Percentiles rank a stretch among this genome's conserved stretches.
phyloP scores from a whole-genome alignment of 768 basidiomycete genomes.

The Gloeopeniophorella convolvens region DNA sequence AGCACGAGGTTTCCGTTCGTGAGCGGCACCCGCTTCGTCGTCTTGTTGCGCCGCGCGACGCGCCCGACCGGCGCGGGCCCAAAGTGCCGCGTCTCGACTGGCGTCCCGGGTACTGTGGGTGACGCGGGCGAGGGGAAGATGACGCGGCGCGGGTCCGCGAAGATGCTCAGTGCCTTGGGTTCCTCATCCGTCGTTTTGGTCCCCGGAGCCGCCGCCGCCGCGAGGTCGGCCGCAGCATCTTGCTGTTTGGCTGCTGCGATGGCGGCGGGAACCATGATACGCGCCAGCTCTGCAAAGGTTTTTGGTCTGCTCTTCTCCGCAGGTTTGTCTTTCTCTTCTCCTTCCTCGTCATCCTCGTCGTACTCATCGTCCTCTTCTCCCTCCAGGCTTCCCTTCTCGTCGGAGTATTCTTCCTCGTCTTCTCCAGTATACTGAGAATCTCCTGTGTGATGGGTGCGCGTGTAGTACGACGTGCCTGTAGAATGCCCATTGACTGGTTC shows the following conservation, averaged over 20 bases:
- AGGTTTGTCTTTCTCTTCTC: constrained; percentile 22
- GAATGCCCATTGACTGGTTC: constrained; percentile 52
- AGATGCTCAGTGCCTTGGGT: constrained; percentile 18
- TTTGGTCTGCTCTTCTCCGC: constrained; percentile 11
- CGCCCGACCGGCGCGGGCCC: constrained; percentile 82
- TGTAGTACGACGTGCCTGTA: constrained; percentile 28
- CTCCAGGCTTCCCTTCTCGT: not conserved
- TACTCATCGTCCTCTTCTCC: constrained; percentile 28
- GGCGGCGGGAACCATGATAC: not conserved
- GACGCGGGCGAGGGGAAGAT: constrained; percentile 22
- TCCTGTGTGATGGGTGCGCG: constrained; percentile 5
- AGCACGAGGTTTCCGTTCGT: constrained; percentile 87
- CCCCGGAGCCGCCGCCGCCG: constrained; percentile 17
- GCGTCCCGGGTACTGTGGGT: constrained; percentile 34
- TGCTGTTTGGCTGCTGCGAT: not conserved
- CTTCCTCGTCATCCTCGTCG: constrained; percentile 18
- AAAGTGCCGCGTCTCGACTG: constrained; percentile 70
- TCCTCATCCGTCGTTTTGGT: constrained; percentile 35
- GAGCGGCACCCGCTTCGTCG: constrained; percentile 73
- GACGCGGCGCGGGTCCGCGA: constrained; percentile 14
- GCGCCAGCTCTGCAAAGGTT: constrained; percentile 5
- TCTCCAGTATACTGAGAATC: not conserved
- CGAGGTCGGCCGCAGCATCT: no score
- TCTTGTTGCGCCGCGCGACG: constrained; percentile 63
- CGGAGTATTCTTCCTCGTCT: constrained; percentile 17